Percentiles rank a stretch among this genome's conserved stretches.
Conservation (phyloP, 1,284 basidiomycete genomes). For the Malassezia restricta region DNA sequence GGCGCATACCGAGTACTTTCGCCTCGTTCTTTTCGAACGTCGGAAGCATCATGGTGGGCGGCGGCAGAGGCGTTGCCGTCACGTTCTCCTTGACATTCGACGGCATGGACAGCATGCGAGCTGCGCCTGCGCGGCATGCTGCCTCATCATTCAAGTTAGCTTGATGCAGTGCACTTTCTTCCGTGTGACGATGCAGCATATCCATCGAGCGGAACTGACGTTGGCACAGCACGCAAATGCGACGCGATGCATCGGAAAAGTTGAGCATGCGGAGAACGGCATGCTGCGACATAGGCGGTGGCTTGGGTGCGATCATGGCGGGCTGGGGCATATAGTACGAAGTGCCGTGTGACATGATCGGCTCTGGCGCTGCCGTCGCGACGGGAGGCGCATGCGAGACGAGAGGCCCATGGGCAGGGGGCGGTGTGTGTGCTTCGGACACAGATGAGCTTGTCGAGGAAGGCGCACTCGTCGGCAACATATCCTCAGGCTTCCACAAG, state of each 20-base stretch:
- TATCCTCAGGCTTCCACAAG: conserved; percentile 2
- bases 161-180: conserved; percentile 10
- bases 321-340: conserved; percentile 6
- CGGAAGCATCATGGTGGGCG: not conserved
- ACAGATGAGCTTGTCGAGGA: not conserved
- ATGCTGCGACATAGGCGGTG: not conserved
- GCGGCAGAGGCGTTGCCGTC: not conserved
- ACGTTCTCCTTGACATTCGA: conserved; percentile 7
- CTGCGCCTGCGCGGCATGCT: conserved; percentile 9
- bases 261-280: conserved; percentile 7
- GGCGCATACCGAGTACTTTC: too few species aligned
- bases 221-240: conserved; percentile 14
- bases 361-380: not conserved
- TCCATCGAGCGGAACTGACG: conserved; percentile 7
- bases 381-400: not conserved
- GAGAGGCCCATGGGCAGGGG: not conserved
- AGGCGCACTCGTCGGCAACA: not conserved
- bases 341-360: conserved; percentile 2
- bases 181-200: conserved; percentile 10
- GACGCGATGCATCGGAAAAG: conserved; percentile 9
- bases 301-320: not conserved
- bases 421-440: not conserved
- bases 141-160: conserved; percentile 9
- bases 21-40: too few species aligned
- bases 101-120: conserved; percentile 3